Evolutionary conservation across 495 filamentous ascomycete species (phyloP).

Genomic region (Durotheca rogersii): DNA sequence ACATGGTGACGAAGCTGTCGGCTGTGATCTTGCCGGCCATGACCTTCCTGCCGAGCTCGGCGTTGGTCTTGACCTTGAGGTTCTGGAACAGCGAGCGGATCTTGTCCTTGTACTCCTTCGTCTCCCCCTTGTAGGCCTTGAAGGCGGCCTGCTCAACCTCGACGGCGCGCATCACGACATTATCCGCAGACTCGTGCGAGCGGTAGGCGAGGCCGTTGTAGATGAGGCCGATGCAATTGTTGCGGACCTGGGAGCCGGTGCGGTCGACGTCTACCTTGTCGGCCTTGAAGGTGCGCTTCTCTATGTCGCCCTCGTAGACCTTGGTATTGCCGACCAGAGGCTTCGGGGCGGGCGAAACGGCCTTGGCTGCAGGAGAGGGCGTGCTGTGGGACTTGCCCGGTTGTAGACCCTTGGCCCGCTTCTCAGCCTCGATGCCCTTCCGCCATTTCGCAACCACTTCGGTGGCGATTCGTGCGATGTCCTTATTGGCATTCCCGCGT

Average conservation of each 20-base stretch:
- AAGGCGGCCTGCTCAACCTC: constrained; percentile 75
- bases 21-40: constrained; percentile 69
- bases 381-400: constrained; percentile 41
- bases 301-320: constrained; percentile 65
- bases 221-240: constrained; percentile 84
- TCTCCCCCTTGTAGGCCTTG: constrained; percentile 63
- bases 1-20: constrained; percentile 68
- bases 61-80: constrained; percentile 88
- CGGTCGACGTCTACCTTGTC: constrained; percentile 72
- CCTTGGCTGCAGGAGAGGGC: constrained; percentile 37
- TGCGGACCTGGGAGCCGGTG: constrained; percentile 69
- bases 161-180: constrained; percentile 65
- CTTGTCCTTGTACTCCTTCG: constrained; percentile 73
- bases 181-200: constrained; percentile 54
- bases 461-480: constrained; percentile 69
- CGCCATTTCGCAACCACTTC: constrained; percentile 90
- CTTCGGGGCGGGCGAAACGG: constrained; percentile 45
- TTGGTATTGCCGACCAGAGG: constrained; percentile 51
- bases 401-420: constrained; percentile 57
- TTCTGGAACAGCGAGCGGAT: constrained; percentile 90
- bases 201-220: constrained; percentile 78
- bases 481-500: constrained; percentile 69
- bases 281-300: constrained; percentile 74
- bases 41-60: constrained; percentile 70
- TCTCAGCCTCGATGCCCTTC: constrained; percentile 69